phyloP scores from a whole-genome alignment of 768 basidiomycete genomes.

The Hygrophorus pudorinus region DNA sequence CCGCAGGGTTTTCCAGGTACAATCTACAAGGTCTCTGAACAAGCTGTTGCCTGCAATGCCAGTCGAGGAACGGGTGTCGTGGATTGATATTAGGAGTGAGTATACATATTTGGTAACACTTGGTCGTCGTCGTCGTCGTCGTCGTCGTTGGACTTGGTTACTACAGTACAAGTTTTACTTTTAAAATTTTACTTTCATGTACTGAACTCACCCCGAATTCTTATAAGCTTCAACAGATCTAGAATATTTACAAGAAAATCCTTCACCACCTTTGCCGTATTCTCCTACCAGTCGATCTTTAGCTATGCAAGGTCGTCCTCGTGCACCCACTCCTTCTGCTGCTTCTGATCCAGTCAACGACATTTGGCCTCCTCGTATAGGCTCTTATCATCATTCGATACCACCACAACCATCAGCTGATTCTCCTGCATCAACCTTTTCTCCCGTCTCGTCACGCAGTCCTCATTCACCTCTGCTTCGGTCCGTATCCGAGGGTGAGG shows the following conservation, averaged over 20 bases:
- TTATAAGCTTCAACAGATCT: constrained; percentile 7
- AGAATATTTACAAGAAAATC: constrained; percentile 20
- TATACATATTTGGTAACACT: constrained; percentile 4
- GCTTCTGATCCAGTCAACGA: constrained; percentile 13
- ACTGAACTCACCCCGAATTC: too few species aligned
- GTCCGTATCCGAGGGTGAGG: constrained; percentile 26
- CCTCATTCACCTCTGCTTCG: constrained; percentile 26
- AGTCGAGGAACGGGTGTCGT: constrained; percentile 2
- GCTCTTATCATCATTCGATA: background rate
- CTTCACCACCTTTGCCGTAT: constrained; percentile 24
- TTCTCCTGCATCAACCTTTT: constrained; percentile 8
- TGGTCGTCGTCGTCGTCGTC: background rate
- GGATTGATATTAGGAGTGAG: constrained; percentile 5
- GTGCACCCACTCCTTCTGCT: constrained; percentile 28
- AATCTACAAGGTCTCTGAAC: too few species aligned
- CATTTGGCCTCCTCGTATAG: constrained; percentile 3
- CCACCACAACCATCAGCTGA: constrained; percentile 11
- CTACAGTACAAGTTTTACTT: too few species aligned
- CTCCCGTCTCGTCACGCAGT: constrained; percentile 6
- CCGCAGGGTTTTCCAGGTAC: too few species aligned
- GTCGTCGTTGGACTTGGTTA: constrained; percentile 1
- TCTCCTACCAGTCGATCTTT: too few species aligned
- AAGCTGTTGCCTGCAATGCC: background rate
- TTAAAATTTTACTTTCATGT: background rate
- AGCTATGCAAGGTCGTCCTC: constrained; percentile 23